Evolutionary conservation across 2,329 filamentous ascomycete species (phyloP), one percentile per base, ranked within the genome.

Genomic region (Calonectria ilicicola): DNA sequence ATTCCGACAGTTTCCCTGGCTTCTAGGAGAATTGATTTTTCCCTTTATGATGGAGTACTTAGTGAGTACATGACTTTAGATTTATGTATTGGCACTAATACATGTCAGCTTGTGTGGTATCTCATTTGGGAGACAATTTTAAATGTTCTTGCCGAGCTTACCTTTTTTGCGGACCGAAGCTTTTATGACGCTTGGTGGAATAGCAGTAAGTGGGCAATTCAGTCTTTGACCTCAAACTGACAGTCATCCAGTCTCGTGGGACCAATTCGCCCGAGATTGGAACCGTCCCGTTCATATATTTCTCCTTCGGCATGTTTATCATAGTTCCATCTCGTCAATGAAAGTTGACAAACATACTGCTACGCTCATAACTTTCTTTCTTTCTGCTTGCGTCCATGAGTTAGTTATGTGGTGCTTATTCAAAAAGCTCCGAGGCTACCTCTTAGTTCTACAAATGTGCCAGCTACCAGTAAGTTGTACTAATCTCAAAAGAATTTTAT

Each of bases 381-480:
- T 95, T 21, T 93, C 90, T 9, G 93, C 93, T 0, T 88, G 92
- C 74, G 88, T 94, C 23, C 93, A 95, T 79, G 94, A 96, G 82
- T 85, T 95, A 56, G 89, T 95, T 79, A 95, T 95, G 94, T 93
- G 92, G 86, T 94, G 93, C 76, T 87, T 96, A 40, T 96, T 96
- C 82, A 93, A 93, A 82, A 95, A 95, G 83, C 87, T 95, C 12
- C 86, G 93, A 46, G 93, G 93, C 0, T 95, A 95, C 78, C 83
- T 95, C 56, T 89, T 95, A 26, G 84, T 91, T n/a, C 83, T 94
- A 78, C 94, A 96, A 81, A 91, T 96, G 89, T 88, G 88, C 74
- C 94, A 96, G 83, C 82, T 96, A 53, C 94, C 94, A 40, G 87
- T 88, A 78, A 53, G 86, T 82, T 19, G 17, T 12, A 23, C 19